phyloP scores from a whole-genome alignment of 2,329 filamentous ascomycete species.

The Didymella glomerata region DNA sequence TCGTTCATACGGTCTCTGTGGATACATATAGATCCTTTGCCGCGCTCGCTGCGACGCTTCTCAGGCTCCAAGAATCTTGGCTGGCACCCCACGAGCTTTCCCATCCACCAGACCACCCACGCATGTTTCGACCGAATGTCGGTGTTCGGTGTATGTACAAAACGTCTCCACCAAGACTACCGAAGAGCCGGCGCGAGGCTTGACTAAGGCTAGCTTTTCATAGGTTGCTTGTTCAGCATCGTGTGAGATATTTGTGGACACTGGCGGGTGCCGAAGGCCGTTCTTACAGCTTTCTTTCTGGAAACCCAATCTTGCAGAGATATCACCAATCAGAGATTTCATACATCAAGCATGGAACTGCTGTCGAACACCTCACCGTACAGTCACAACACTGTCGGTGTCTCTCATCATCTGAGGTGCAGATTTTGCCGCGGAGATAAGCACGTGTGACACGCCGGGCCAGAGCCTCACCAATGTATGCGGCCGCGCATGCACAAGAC shows the following conservation, averaged over 20 bases:
- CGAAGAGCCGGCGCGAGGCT: conserved; percentile 18
- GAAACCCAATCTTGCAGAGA: conserved; percentile 18
- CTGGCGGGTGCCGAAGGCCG: conserved; percentile 18
- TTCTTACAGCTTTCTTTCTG: conserved; percentile 19
- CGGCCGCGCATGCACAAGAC: conserved; percentile 20
- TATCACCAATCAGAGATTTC: conserved; percentile 12
- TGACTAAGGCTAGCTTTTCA: conserved; percentile 15
- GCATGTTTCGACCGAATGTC: conserved; percentile 19
- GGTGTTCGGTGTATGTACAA: conserved; percentile 9
- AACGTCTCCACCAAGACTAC: conserved; percentile 12
- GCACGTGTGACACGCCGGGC: not conserved
- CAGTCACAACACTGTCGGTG: not conserved
- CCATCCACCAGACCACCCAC: conserved; percentile 4
- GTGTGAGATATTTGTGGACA: conserved; percentile 16
- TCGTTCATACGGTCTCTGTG: not conserved
- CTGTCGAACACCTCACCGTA: conserved; percentile 1
- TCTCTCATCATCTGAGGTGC: not conserved
- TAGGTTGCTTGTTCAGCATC: conserved; percentile 10
- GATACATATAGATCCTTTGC: not conserved
- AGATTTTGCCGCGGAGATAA: conserved; percentile 5
- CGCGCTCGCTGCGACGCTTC: conserved; percentile 7
- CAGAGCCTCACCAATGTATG: conserved; percentile 5
- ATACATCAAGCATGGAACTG: conserved; percentile 7
- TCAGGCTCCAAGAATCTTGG: conserved; percentile 14
- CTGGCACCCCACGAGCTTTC: conserved; percentile 8